Evolutionary conservation across 179 eudicot genomes (phyloP), one percentile per base, ranked within the genome.

Genomic region (Corrigiola litoralis): DNA sequence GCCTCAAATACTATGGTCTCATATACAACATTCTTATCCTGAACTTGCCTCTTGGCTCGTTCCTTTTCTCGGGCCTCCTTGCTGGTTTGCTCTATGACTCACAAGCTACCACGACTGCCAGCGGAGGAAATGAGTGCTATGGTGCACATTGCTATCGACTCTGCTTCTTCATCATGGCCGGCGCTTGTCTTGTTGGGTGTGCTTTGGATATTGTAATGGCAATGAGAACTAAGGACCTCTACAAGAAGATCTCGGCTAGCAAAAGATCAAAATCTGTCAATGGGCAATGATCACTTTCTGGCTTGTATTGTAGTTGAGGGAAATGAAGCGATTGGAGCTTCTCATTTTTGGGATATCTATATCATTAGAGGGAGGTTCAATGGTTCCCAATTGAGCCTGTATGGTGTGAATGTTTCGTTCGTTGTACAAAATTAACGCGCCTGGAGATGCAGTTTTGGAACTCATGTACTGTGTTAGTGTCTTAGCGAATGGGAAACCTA

Each of bases 1-100:
- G 99, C 10, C 95, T 95, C 63, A 95, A 84, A 68, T 82, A 91
- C 63, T 95, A 85, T 54, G 99, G 99, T 20, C 87, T 95, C 62
- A 78, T 91, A 52, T 88, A 91, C 82, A 95, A 95, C 68, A 75
- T 95, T 51, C 73, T 95, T 9, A 85, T 86, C 65, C 83, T 94
- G 58, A 90, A 83, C 68, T 86, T 90, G 7, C 97, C 99, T 11
- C 81, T 90, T 0, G 99, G 99, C 9, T 90, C 99, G 28, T 94
- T 84, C 78, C 89, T 94, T 21, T 94, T 94, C 80, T 94, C 99
- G 0, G 96, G 97, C 23, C 75, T 90, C 34, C 85, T 90, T 0
- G 99, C 97, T 0, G 97, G 94, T 12, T 65, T 77, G 64, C 47
- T 90, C 20, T 94, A 94, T 33, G 99, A 94, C 25, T 63, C 83